Evolutionary conservation across 1,284 basidiomycete genomes (phyloP).

Genomic region (Ustilago hordei): DNA sequence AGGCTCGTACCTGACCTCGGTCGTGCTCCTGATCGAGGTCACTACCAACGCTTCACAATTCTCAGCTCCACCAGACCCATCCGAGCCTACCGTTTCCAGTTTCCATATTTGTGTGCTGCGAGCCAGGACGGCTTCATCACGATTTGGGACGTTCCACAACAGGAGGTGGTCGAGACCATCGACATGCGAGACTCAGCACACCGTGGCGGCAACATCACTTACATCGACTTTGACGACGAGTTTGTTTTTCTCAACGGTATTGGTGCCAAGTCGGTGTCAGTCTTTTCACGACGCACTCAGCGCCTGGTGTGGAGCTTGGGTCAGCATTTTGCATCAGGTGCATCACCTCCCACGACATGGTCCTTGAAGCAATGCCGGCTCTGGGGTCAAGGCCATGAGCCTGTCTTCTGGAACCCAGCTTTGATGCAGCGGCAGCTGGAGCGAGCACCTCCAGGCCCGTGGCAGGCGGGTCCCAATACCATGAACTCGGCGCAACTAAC

Average conservation of each 20-base stretch:
- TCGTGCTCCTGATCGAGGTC: constrained; percentile 46
- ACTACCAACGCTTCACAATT: constrained; percentile 39
- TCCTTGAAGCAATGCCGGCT: background rate
- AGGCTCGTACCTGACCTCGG: constrained; percentile 44
- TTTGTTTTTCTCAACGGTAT: constrained; percentile 56
- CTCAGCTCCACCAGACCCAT: constrained; percentile 36
- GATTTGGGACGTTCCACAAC: constrained; percentile 47
- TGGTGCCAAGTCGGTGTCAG: constrained; percentile 47
- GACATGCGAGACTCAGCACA: constrained; percentile 36
- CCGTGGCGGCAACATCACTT: constrained; percentile 53
- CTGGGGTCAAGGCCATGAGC: background rate
- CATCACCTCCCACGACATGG: constrained; percentile 30
- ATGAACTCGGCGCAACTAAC: constrained; percentile 43
- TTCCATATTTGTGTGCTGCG: constrained; percentile 49
- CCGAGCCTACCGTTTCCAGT: constrained; percentile 61
- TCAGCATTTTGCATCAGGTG: constrained; percentile 48
- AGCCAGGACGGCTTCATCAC: constrained; percentile 46
- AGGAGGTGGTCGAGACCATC: constrained; percentile 39
- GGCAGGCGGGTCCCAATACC: constrained; percentile 43
- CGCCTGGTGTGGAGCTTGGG: constrained; percentile 50
- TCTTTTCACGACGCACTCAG: constrained; percentile 41
- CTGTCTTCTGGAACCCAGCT: constrained; percentile 4
- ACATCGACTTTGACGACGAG: constrained; percentile 64
- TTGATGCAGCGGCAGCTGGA: constrained; percentile 13
- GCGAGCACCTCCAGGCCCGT: constrained; percentile 18